Evolutionary conservation across 176 grass and related monocot species (phyloP).

Genomic region (Ampelocalamus luodianensis): DNA sequence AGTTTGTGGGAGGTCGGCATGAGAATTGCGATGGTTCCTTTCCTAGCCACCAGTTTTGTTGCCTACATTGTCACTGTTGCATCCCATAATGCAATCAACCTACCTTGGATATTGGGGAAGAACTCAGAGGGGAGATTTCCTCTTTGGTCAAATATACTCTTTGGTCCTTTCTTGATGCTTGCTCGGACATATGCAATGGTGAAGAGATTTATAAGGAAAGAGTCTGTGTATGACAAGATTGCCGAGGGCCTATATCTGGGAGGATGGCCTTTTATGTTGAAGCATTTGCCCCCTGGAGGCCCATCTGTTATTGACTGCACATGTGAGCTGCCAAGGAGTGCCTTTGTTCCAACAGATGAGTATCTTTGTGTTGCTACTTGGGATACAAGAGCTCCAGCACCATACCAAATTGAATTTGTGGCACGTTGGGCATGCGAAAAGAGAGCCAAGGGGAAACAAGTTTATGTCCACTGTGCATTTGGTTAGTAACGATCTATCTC

Average conservation of each 20-base stretch:
- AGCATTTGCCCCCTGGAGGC: constrained; percentile 66
- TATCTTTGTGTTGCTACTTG: constrained; percentile 81
- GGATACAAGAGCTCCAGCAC: constrained; percentile 75
- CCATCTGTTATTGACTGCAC: constrained; percentile 84
- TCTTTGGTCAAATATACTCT: constrained; percentile 74
- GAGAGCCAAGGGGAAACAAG: constrained; percentile 61
- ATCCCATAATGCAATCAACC: constrained; percentile 74
- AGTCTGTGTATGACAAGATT: constrained; percentile 66
- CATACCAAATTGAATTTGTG: constrained; percentile 75
- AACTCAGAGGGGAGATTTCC: constrained; percentile 72
- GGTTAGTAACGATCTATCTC: constrained; percentile 62
- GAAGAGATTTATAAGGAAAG: constrained; percentile 79
- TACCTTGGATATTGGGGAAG: constrained; percentile 86
- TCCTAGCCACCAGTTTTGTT: constrained; percentile 57
- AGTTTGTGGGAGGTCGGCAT: constrained; percentile 40
- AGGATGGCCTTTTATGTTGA: constrained; percentile 60
- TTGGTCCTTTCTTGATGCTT: constrained; percentile 72
- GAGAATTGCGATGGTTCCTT: constrained; percentile 41
- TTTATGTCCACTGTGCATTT: constrained; percentile 94
- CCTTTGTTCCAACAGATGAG: constrained; percentile 55
- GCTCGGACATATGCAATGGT: constrained; percentile 58
- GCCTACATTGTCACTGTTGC: constrained; percentile 60
- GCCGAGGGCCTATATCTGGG: constrained; percentile 66
- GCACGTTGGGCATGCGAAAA: constrained; percentile 73
- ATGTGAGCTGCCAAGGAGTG: constrained; percentile 77